phyloP scores from a whole-genome alignment of 1,284 basidiomycete species.

The Tilletiopsis washingtonensis region DNA sequence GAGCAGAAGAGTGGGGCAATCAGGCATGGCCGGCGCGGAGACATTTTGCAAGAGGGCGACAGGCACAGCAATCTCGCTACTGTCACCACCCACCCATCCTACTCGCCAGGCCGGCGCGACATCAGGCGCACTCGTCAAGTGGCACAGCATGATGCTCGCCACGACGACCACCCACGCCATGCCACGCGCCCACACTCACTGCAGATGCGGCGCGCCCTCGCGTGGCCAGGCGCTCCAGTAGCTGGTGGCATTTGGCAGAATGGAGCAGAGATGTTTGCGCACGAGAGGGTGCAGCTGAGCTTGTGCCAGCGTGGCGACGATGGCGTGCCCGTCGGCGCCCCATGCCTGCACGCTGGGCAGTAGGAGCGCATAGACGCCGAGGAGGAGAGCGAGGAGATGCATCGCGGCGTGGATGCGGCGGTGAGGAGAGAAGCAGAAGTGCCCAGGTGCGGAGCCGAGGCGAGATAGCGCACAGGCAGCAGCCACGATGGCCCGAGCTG shows the following conservation, averaged over 20 bases:
- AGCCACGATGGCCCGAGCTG: too few relatives aligned
- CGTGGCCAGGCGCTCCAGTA: conserved; percentile 7
- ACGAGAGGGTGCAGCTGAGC: conserved; percentile 73
- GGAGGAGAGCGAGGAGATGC: too few relatives aligned
- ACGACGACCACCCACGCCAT: not conserved
- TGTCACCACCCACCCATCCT: too few relatives aligned
- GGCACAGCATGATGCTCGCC: not conserved
- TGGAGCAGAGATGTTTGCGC: conserved; percentile 60
- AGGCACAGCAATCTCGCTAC: not conserved
- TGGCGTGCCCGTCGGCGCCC: conserved; percentile 65
- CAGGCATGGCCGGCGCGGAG: not conserved
- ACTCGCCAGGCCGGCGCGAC: too few relatives aligned
- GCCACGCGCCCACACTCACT: not conserved
- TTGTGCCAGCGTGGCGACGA: conserved; percentile 85
- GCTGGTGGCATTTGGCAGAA: conserved; percentile 53
- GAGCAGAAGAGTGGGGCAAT: not conserved
- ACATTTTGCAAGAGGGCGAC: not conserved
- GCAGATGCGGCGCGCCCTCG: conserved; percentile 6
- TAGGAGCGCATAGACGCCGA: too few relatives aligned
- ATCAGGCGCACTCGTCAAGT: conserved; percentile 8
- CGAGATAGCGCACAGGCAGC: too few relatives aligned
- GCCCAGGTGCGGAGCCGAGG: too few relatives aligned
- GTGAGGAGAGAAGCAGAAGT: too few relatives aligned
- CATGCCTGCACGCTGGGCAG: conserved; percentile 19
- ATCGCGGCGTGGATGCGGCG: too few relatives aligned